These are phyloP conservation scores for Cutaneotrichosporon arboriforme DNA, from an alignment of 1,284 basidiomycete genomes.

Conservation along the genomic window DNA sequence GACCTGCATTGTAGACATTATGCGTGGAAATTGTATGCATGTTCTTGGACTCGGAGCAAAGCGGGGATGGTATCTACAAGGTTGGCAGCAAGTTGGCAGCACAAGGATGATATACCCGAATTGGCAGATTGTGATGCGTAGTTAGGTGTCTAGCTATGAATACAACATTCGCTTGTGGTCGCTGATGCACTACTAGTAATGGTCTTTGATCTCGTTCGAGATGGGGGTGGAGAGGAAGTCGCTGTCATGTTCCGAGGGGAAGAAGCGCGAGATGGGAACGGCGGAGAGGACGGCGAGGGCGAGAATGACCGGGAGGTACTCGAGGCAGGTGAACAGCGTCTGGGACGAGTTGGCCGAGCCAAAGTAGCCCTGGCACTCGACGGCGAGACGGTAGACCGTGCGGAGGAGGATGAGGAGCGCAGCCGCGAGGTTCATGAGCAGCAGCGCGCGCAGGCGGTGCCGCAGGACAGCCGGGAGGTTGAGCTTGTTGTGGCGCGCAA, in stretches of 20 bases:
- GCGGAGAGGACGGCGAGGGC: slow-evolving; percentile 39
- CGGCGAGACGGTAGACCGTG: slow-evolving; percentile 48
- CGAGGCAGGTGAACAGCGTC: slow-evolving; percentile 44
- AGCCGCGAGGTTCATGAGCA: slow-evolving; percentile 7
- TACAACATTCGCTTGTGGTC: too few relatives aligned
- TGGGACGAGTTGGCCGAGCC: slow-evolving; percentile 41
- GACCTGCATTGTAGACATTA: too few relatives aligned
- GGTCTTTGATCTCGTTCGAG: not conserved
- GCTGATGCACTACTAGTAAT: not conserved
- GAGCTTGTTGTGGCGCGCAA: slow-evolving; percentile 3
- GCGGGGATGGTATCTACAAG: too few relatives aligned
- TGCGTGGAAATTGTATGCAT: too few relatives aligned
- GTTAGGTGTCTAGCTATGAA: too few relatives aligned
- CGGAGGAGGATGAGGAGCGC: slow-evolving; percentile 34
- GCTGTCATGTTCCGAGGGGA: not conserved
- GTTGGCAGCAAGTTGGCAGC: too few relatives aligned
- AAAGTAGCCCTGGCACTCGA: slow-evolving; percentile 48
- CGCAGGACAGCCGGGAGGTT: not conserved
- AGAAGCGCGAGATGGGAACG: slow-evolving; percentile 18
- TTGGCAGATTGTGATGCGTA: too few relatives aligned
- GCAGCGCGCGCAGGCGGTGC: slow-evolving; percentile 1
- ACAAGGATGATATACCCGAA: too few relatives aligned
- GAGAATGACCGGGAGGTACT: slow-evolving; percentile 51
- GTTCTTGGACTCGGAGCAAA: too few relatives aligned
- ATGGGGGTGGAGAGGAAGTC: too few relatives aligned